Evolutionary conservation across 306 rosid genomes (phyloP), one percentile per base, ranked within the genome.

Genomic region (Geum urbanum): DNA sequence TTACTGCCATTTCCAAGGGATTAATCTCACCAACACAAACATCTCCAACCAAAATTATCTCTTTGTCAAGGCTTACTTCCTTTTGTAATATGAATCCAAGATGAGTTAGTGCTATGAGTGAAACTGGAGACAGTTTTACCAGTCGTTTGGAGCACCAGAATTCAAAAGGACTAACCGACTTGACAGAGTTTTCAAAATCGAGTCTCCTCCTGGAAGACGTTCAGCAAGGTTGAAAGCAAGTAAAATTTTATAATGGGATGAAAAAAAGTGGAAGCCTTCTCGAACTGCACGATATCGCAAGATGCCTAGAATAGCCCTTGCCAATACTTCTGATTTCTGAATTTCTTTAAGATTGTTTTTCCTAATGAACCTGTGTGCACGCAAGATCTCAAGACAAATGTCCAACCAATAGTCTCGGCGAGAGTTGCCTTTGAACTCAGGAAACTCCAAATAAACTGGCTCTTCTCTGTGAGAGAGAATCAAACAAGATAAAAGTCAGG

Each of bases 401-500:
- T 88, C 96, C 88, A 94, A 79, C 99, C 96, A 91, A 79, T 86
- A 94, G 76, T 91, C 92, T 69, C 95, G 96, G 24, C 96, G 95
- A 73, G 88, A 71, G 82, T 85, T 83, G 76, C 92, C 92, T 75
- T 89, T 91, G 79, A 94, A 86, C 79, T 94, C 97, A 52, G 96
- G 96, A 86, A 88, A 91, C 84, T 94, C 99, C 56, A 94, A 83
- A 86, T 81, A 89, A 74, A 89, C 88, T 70, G 96, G 96, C 80
- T 94, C 99, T 77, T 79, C 81, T 81, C 99, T 94, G 95, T 73
- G 80, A 37, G 83, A 74, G 73, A 61, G 20, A 74, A 41, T 75
- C 78, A 77, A 79, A 45, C 47, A 44, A 73, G 72, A 74, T 44
- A 20, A 44, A 65, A 76, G 63, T 19, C 43, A 48, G 62, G 12